Conservation (phyloP, 768 basidiomycete species). For the Ramaria rubella region DNA sequence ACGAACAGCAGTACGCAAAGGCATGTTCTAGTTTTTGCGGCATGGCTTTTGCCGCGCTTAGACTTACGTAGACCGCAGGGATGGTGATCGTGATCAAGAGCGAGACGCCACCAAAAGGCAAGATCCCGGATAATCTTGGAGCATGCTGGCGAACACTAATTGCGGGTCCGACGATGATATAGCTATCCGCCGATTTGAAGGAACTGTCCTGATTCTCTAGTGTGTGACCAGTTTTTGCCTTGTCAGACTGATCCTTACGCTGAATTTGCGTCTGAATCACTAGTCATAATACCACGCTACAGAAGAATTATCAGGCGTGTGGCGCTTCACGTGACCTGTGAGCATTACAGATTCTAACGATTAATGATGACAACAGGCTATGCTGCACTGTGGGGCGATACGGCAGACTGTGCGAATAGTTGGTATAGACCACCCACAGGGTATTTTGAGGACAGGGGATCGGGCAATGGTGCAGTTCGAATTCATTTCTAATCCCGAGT, state of each 20-base stretch:
- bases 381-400: slow-evolving; percentile 90
- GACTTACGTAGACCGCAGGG: slow-evolving; percentile 23
- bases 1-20: slow-evolving; percentile 77
- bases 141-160: not conserved
- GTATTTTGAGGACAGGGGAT: slow-evolving; percentile 88
- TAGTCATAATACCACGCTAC: slow-evolving; percentile 89
- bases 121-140: slow-evolving; percentile 13
- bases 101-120: slow-evolving; percentile 73
- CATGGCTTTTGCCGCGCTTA: not conserved
- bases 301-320: slow-evolving; percentile 84
- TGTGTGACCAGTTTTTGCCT: slow-evolving; percentile 32
- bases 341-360: not conserved
- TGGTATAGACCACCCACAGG: slow-evolving; percentile 86
- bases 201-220: slow-evolving; percentile 91
- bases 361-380: slow-evolving; percentile 44
- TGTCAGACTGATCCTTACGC: not conserved
- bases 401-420: slow-evolving; percentile 89
- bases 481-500: slow-evolving; percentile 89
- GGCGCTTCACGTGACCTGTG: not conserved
- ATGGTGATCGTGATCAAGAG: slow-evolving; percentile 87
- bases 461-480: slow-evolving; percentile 92
- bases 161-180: not conserved
- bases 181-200: slow-evolving; percentile 86
- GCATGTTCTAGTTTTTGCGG: not conserved
- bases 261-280: slow-evolving; percentile 3